Evolutionary conservation across 2,329 filamentous ascomycete species (phyloP), one percentile per base, ranked within the genome.

Genomic region (Dactylellina sp.): DNA sequence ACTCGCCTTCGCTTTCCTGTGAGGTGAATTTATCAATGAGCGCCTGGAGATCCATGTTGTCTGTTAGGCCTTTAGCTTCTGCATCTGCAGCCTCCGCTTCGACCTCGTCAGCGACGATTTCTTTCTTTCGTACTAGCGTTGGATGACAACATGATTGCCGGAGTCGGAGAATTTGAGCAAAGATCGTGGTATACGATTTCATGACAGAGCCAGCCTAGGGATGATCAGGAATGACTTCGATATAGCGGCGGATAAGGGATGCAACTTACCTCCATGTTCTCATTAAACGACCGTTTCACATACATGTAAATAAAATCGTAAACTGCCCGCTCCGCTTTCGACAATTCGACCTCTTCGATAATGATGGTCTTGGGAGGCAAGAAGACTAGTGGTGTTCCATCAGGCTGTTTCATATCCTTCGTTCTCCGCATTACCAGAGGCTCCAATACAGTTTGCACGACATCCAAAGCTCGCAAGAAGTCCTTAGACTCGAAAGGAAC

Each of bases 351-450:
- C 70, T 93, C 87, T 65, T 97, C 91, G 60, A 99, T 90, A n/a
- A 91, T 88, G 65, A 98, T 86, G 0, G 87, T 89, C 77, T 93
- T 92, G 0, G 89, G 86, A 1, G 95, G 95, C 5, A 99, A 83
- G 0, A 91, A 88, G 0, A 99, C 94, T 2, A 99, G 81, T 5
- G 89, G 87, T 79, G 91, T 85, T 7, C 95, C 95, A 60, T 91
- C 88, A 0, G 95, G 94, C 0, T 93, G 98, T 82, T 92, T 96
- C 95, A 99, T 99, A 75, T 97, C 93, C 80, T 99, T 99, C 0
- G 95, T 99, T 74, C 95, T 87, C 47, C 95, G 88, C 81, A 99
- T 88, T 7, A 99, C 95, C n/a, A 99, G 83, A 6, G 95, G 95
- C 80, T 99, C 95, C 3, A 99, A 83, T 0, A 99, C 94, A 0